These are phyloP conservation scores for Puccinia horiana DNA, from an alignment of 1,284 basidiomycete species.

Conservation along the genomic window DNA sequence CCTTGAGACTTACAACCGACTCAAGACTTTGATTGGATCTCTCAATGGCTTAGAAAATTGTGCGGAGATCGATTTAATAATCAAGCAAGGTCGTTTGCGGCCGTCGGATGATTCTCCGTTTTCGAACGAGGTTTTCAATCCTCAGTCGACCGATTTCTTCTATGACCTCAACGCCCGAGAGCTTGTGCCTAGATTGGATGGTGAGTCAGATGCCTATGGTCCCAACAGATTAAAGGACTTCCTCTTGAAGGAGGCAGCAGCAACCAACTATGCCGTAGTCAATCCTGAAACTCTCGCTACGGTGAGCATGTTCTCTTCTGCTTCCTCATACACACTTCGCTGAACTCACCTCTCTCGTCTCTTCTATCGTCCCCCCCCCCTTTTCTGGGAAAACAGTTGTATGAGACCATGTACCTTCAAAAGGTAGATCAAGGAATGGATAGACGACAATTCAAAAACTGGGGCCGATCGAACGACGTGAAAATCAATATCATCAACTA, in stretches of 20 bases:
- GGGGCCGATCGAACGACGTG: conserved; percentile 46
- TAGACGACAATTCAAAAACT: not conserved
- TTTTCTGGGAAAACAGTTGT: conserved; percentile 55
- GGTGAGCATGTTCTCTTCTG: conserved; percentile 38
- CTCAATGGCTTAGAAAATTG: conserved; percentile 57
- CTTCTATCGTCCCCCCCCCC: not conserved
- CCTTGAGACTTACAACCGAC: conserved; percentile 51
- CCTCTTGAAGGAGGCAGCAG: conserved; percentile 63
- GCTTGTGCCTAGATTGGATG: not conserved
- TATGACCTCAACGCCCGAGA: conserved; percentile 36
- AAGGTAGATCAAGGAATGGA: conserved; percentile 61
- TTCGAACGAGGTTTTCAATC: conserved; percentile 67
- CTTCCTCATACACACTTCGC: not conserved
- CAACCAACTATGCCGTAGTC: conserved; percentile 67
- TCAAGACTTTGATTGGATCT: conserved; percentile 59
- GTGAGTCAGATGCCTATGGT: not conserved
- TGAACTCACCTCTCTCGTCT: conserved; percentile 58
- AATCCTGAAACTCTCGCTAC: conserved; percentile 59
- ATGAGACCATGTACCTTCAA: conserved; percentile 66
- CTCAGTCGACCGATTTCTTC: conserved; percentile 60
- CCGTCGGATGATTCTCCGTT: conserved; percentile 67
- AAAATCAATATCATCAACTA: conserved; percentile 58
- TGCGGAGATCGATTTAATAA: conserved; percentile 64
- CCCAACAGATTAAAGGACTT: conserved; percentile 55
- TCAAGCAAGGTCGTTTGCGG: conserved; percentile 65